Conservation (phyloP, 257 asterid genomes). For the Capsicum chinense region DNA sequence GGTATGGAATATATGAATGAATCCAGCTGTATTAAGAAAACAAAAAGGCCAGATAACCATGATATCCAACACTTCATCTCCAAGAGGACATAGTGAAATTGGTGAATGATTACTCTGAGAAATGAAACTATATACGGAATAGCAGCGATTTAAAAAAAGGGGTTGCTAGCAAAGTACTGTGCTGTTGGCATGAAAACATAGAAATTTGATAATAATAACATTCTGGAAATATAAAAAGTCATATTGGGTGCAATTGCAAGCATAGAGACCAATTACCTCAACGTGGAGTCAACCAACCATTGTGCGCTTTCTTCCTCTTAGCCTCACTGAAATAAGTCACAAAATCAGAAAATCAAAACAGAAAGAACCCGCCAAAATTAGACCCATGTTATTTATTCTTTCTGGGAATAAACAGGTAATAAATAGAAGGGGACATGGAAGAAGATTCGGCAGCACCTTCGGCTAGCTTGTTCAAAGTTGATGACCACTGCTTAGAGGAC, state of each 20-base stretch:
- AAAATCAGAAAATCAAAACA: conserved; percentile 18
- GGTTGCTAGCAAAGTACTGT: not conserved
- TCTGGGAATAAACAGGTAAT: not conserved
- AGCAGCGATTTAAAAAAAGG: not conserved
- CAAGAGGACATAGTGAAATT: not conserved
- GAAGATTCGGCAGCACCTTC: conserved; percentile 58
- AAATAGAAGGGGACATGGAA: conserved; percentile 11
- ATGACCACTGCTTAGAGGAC: conserved; percentile 94
- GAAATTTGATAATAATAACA: not conserved
- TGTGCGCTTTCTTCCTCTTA: conserved; percentile 90
- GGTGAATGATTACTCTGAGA: not conserved
- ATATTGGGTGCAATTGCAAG: not conserved
- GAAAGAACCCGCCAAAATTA: conserved; percentile 21
- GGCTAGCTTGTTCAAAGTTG: conserved; percentile 92
- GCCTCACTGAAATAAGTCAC: conserved; percentile 59
- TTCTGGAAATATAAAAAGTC: not conserved
- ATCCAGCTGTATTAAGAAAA: not conserved
- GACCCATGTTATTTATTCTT: not conserved
- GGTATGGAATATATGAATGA: not conserved
- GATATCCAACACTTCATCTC: not conserved
- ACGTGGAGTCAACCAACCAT: conserved; percentile 70
- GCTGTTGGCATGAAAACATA: not conserved
- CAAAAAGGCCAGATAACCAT: not conserved
- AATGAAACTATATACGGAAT: not conserved
- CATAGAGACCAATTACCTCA: conserved; percentile 30